Evolutionary conservation across 1,284 basidiomycete genomes (phyloP).

Genomic region (Tilletia indica): DNA sequence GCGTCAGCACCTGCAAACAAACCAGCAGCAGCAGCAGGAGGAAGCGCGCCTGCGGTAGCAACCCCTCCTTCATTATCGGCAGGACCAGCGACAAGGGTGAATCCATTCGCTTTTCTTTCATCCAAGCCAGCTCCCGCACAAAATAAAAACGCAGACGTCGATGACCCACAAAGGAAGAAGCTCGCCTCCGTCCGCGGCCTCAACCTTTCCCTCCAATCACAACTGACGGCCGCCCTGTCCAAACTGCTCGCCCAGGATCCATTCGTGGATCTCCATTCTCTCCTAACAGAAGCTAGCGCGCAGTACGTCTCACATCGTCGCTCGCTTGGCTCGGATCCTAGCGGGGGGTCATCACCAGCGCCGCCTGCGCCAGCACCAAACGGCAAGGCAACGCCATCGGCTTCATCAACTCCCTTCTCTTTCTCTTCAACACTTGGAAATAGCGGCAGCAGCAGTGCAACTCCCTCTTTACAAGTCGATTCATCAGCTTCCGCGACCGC

Average conservation of each 20-base stretch:
- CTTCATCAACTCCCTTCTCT: too few relatives aligned
- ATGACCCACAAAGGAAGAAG: not conserved
- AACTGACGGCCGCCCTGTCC: not conserved
- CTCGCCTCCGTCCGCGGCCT: not conserved
- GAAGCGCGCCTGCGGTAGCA: not conserved
- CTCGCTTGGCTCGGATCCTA: not conserved
- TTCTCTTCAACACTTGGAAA: not conserved
- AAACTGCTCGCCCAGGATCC: not conserved
- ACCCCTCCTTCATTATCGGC: not conserved
- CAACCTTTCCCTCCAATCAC: constrained; percentile 1
- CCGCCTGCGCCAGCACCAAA: not conserved
- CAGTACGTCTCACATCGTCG: constrained; percentile 1
- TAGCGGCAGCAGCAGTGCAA: too few relatives aligned
- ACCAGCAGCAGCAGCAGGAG: not conserved
- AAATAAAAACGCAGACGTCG: not conserved
- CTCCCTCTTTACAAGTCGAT: too few relatives aligned
- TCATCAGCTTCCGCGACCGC: too few relatives aligned
- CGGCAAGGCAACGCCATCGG: not conserved
- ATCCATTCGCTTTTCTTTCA: constrained; percentile 10
- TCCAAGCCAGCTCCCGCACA: not conserved
- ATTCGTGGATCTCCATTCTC: not conserved
- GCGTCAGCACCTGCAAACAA: not conserved
- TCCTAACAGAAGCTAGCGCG: not conserved
- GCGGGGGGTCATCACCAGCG: not conserved
- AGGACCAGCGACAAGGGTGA: constrained; percentile 8